Conservation (phyloP, 805 yeast species). For the Wickerhamiella allomyrinae region DNA sequence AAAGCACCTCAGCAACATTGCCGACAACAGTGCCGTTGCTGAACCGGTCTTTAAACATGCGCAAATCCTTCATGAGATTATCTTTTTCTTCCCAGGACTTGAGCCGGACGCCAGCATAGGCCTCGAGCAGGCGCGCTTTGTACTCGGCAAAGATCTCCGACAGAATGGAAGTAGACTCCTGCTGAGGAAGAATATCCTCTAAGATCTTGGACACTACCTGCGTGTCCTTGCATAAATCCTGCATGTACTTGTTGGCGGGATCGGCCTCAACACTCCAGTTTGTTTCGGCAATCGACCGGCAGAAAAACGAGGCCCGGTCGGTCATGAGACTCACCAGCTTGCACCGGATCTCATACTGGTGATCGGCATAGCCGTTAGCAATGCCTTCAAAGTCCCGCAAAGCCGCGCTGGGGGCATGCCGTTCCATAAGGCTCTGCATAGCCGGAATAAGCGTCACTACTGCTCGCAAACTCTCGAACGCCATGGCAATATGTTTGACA, state of each 20-base stretch:
- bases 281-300: slow-evolving; percentile 32
- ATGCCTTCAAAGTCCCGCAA: slow-evolving; percentile 29
- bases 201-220: slow-evolving; percentile 47
- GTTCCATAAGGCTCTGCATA: slow-evolving; percentile 22
- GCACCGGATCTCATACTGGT: slow-evolving; percentile 45
- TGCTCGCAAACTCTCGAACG: slow-evolving; percentile 48
- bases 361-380: slow-evolving; percentile 36
- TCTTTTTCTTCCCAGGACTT: slow-evolving; percentile 28
- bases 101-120: slow-evolving; percentile 32
- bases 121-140: slow-evolving; percentile 40
- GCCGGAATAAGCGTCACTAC: slow-evolving; percentile 30
- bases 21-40: slow-evolving; percentile 46
- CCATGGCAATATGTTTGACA: slow-evolving; percentile 53
- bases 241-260: slow-evolving; percentile 51
- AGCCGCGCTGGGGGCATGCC: slow-evolving; percentile 20
- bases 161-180: slow-evolving; percentile 19
- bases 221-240: slow-evolving; percentile 49
- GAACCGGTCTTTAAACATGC: slow-evolving; percentile 47
- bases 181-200: slow-evolving; percentile 37
- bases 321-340: slow-evolving; percentile 59
- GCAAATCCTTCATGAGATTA: slow-evolving; percentile 43
- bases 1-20: slow-evolving; percentile 44
- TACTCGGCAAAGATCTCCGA: slow-evolving; percentile 35
- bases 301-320: slow-evolving; percentile 42
- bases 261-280: slow-evolving; percentile 36